Percentiles rank a stretch among this genome's conserved stretches.
These are phyloP conservation scores for Quercus glauca DNA, from an alignment of 306 rosid species.

Conservation along the genomic window DNA sequence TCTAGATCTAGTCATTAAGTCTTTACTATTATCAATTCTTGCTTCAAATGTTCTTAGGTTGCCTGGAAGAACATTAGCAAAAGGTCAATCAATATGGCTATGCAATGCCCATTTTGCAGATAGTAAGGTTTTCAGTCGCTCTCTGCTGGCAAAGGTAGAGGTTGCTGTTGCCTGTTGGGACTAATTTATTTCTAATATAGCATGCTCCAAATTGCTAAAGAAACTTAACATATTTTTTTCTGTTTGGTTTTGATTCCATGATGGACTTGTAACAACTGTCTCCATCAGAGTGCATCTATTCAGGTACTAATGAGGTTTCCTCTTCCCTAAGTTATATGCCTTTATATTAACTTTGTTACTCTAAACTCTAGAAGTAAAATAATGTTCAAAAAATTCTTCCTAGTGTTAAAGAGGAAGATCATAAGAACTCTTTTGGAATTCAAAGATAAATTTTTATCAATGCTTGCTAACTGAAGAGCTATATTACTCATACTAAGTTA, in stretches of 20 bases:
- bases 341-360: not conserved
- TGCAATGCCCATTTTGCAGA: conserved; percentile 59
- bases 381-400: not conserved
- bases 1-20: not conserved
- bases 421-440: not conserved
- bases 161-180: conserved; percentile 14
- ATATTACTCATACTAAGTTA: conserved; percentile 2
- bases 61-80: conserved; percentile 73
- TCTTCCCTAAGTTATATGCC: not conserved
- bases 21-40: conserved; percentile 17
- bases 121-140: conserved; percentile 60
- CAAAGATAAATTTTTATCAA: not conserved
- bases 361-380: not conserved
- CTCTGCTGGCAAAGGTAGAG: conserved; percentile 75
- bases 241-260: conserved; percentile 41
- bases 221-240: conserved; percentile 28
- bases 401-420: not conserved
- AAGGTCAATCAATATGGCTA: conserved; percentile 63
- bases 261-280: conserved; percentile 20
- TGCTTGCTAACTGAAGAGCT: not conserved
- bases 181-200: conserved; percentile 2
- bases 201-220: conserved; percentile 1
- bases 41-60: conserved; percentile 34
- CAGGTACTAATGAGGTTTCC: conserved; percentile 47
- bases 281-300: conserved; percentile 80